phyloP scores from a whole-genome alignment of 1,139 yeast species.

The Debaryomyces psychrophilus region DNA sequence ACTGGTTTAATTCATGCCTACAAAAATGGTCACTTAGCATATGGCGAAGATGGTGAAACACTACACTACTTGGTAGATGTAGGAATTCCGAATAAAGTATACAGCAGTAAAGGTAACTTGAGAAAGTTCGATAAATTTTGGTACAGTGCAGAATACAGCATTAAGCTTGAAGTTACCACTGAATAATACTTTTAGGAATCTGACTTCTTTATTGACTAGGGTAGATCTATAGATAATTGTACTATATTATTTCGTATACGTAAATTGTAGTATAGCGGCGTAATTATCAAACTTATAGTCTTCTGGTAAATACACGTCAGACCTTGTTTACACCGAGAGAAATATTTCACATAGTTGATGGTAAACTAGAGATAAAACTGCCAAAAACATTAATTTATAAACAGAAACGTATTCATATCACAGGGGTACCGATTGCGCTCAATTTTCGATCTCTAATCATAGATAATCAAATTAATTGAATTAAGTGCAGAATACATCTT shows the following conservation, averaged over 20 bases:
- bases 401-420: background rate
- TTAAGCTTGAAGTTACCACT: slow-evolving; percentile 27
- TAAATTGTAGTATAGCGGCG: slow-evolving; percentile 6
- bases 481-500: background rate
- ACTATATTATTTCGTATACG: slow-evolving; percentile 4
- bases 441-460: slow-evolving; percentile 1
- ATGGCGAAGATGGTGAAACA: slow-evolving; percentile 36
- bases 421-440: background rate
- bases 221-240: slow-evolving; percentile 3
- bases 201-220: slow-evolving; percentile 2
- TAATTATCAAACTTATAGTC: slow-evolving; percentile 3
- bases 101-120: slow-evolving; percentile 41
- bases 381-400: background rate
- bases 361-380: background rate
- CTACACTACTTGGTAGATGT: slow-evolving; percentile 70
- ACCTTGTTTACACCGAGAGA: slow-evolving; percentile 6
- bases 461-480: background rate
- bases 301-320: background rate
- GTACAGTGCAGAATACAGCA: slow-evolving; percentile 41
- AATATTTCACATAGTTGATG: slow-evolving; percentile 5
- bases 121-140: slow-evolving; percentile 50
- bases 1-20: slow-evolving; percentile 68
- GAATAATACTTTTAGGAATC: slow-evolving; percentile 4
- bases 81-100: slow-evolving; percentile 65
- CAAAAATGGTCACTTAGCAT: slow-evolving; percentile 39